phyloP scores from a whole-genome alignment of 2,329 filamentous ascomycete species.

The Aspergillus ruber region DNA sequence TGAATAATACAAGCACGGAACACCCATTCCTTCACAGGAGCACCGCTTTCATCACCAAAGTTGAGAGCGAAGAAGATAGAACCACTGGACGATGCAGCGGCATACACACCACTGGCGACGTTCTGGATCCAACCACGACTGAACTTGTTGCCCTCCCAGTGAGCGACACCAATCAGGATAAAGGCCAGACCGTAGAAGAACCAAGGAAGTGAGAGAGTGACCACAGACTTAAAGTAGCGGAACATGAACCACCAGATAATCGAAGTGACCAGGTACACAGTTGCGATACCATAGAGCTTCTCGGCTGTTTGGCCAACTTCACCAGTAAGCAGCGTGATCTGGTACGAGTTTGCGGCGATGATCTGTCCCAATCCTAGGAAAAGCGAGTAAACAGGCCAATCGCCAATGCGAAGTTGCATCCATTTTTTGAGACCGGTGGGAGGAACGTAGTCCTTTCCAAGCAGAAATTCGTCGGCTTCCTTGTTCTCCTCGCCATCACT shows the following conservation, averaged over 20 bases:
- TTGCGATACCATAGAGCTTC: slow-evolving; percentile 56
- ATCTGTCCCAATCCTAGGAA: slow-evolving; percentile 58
- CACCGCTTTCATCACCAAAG: slow-evolving; percentile 59
- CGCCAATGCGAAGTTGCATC: slow-evolving; percentile 53
- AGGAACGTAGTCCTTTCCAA: slow-evolving; percentile 51
- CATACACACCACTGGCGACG: slow-evolving; percentile 56
- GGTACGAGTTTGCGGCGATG: slow-evolving; percentile 61
- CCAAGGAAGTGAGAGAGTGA: slow-evolving; percentile 56
- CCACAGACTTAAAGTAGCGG: slow-evolving; percentile 51
- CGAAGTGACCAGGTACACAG: slow-evolving; percentile 53
- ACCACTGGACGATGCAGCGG: slow-evolving; percentile 56
- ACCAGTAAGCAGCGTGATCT: slow-evolving; percentile 61
- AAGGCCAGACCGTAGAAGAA: slow-evolving; percentile 58
- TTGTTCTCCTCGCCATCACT: slow-evolving; percentile 31
- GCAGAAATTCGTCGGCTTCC: slow-evolving; percentile 49
- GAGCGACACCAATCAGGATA: slow-evolving; percentile 56
- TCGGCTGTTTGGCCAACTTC: slow-evolving; percentile 53
- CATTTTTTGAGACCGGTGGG: slow-evolving; percentile 51
- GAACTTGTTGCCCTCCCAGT: slow-evolving; percentile 40
- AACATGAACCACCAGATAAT: slow-evolving; percentile 59
- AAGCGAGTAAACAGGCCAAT: slow-evolving; percentile 59
- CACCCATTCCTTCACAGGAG: slow-evolving; percentile 60
- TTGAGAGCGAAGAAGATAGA: slow-evolving; percentile 62
- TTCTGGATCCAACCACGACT: slow-evolving; percentile 52
- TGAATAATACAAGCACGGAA: slow-evolving; percentile 61